Evolutionary conservation across 1,284 basidiomycete genomes (phyloP), one percentile per base, ranked within the genome.

Genomic region (Moniliella sp.): DNA sequence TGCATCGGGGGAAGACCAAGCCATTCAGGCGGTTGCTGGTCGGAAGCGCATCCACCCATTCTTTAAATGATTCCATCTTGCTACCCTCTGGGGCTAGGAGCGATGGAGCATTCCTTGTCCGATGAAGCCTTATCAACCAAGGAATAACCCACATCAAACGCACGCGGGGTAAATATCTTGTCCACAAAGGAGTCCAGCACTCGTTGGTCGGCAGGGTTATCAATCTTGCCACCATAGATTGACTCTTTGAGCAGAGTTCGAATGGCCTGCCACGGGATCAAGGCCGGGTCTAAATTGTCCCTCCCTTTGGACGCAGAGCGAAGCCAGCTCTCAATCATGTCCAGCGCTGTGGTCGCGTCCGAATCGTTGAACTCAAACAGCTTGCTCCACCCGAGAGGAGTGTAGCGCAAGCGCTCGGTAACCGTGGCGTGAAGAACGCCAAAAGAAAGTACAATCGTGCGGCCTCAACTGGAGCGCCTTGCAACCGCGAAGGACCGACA

Each of bases 341-440:
- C 40, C 16, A 55, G 42, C 15, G 57, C 55, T 9, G 55, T 45
- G 28, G 46, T 44, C 3, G 51, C 45, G 28, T 59, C 57, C 17
- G 51, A 50, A 31, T 58, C 52, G 40, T 55, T 54, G 39, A 59
- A 57, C 39, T 59, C 57, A 34, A 57, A 56, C 14, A 45, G 35
- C 26, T 48, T 49, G 2, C 46, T 49, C 52, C 52, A 59, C 16
- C 57, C 57, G 7, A 56, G 36, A 10, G 57, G 54, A 5, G 49
- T 51, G 30, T 59, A 57, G 1, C 55, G 43, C 32, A 53, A 27
- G 5, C 57, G 43, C 36, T 59, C 57, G 1, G 48, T 45, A 15
- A 57, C 36, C 3, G 49, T 50, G 11, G 55, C 46, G 30, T 59
- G 57, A 59, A 51, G 35, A 52, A 50, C 5, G 50, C 45, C n/a